Percentiles rank a stretch among this genome's conserved stretches.
Evolutionary conservation across 371 early-diverging fungal genomes (phyloP).

Genomic region (Caulochytrium protostelioides): DNA sequence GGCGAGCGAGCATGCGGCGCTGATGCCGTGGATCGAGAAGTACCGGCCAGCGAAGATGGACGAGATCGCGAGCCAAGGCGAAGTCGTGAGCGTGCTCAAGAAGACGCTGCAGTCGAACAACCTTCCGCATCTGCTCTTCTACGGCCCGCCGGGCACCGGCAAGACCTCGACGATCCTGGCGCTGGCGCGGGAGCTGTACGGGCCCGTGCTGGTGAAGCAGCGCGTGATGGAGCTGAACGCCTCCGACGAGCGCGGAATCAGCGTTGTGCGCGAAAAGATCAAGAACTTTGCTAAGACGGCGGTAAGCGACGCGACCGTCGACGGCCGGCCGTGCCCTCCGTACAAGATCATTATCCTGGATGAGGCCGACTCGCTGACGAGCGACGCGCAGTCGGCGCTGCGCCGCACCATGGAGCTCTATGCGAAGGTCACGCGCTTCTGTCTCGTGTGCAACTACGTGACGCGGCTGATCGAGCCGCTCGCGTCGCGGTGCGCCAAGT

Average conservation of each 20-base stretch:
- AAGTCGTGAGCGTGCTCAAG: constrained; percentile 61
- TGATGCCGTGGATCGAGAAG: constrained; percentile 22
- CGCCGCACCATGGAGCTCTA: constrained; percentile 97
- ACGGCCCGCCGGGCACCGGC: constrained; percentile 98
- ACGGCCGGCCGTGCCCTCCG: constrained; percentile 41
- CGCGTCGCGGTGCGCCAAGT: constrained; percentile 86
- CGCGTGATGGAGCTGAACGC: constrained; percentile 97
- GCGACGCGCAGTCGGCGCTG: constrained; percentile 94
- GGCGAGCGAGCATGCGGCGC: too few relatives aligned
- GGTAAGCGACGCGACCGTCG: constrained; percentile 18
- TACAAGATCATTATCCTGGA: constrained; percentile 97
- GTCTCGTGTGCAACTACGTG: constrained; percentile 95
- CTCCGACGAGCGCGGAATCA: constrained; percentile 96
- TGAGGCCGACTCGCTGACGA: constrained; percentile 98
- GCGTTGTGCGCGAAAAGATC: constrained; percentile 83
- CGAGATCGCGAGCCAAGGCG: constrained; percentile 73
- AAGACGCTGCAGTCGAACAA: constrained; percentile 64
- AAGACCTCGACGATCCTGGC: constrained; percentile 97
- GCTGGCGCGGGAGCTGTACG: constrained; percentile 71
- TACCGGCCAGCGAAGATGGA: constrained; percentile 68
- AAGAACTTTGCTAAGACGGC: constrained; percentile 82
- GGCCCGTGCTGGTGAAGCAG: constrained; percentile 38
- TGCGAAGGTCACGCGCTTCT: constrained; percentile 87
- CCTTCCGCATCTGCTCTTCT: constrained; percentile 94
- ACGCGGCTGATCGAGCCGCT: constrained; percentile 87